Base-by-base conservation (phyloP, 1,284 basidiomycete genomes). In the Schizophyllum amplum region DNA sequence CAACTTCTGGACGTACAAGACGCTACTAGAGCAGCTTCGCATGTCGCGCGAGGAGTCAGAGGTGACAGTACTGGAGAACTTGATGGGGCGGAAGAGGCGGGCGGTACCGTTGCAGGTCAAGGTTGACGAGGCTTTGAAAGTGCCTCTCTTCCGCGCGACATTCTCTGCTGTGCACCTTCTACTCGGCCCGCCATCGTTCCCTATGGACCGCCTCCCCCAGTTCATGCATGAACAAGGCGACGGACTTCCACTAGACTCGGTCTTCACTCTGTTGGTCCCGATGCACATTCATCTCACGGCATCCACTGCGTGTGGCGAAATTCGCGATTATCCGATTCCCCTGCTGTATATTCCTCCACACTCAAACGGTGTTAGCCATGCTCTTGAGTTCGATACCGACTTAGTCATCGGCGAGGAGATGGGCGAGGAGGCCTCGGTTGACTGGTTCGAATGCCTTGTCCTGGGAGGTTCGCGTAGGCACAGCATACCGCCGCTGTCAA, bases 361-460 rank as follows among this genome's bases (percentile, higher is more conserved):
- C 57, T 59, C 68, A 17, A 70, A 72, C 48, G 58, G 68, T 24
- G 69, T 68, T 5, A 65, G 69, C 27, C 69, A 78, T 13, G 79
- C 83, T 1, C 81, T 87, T 70, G 75, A 80, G 27, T 87, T 94
- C 65, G 82, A 88, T 60, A 86, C 87, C 11, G 87, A 94, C 63
- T 71, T 98, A 46, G 89, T 96, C 59, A 80, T 98, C 52, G 94
- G 87, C 1, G 96, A 99, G 71, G 94, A 98, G 72, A 82, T 94
- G 69, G 87, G 90, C 1, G 80, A 81, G 1, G 73, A 79, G 0
- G 72, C 82, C 46, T 91, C 90, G 0, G 81, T 90, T 23, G 80
- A 90, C 55, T 89, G 87, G 81, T 73, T 94, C 24, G 72, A 83
- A 4, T 88, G 86, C 62, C 74, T 77, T 5, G 22, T 50, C 20